Conservation (phyloP, 306 rosid species). For the Vicia sativa region DNA sequence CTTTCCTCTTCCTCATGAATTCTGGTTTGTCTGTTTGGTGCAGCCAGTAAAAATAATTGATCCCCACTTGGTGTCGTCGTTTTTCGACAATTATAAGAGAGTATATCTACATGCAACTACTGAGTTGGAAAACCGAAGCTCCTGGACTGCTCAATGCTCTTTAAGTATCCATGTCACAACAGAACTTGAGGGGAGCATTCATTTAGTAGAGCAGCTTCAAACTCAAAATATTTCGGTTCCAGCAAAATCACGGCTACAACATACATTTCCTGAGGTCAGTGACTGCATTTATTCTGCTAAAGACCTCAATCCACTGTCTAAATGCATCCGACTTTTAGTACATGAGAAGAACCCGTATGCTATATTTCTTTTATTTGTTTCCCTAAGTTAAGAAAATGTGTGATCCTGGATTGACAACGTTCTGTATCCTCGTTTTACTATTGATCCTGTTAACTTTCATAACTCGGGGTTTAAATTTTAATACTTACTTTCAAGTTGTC, state of each 20-base stretch:
- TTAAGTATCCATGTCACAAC: slow-evolving; percentile 78
- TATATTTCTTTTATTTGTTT: not conserved
- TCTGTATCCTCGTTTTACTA: slow-evolving; percentile 23
- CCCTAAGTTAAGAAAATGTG: not conserved
- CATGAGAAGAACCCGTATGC: slow-evolving; percentile 6
- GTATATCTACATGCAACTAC: slow-evolving; percentile 76
- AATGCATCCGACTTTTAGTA: slow-evolving; percentile 15
- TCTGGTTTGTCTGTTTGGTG: slow-evolving; percentile 48
- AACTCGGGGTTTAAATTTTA: slow-evolving; percentile 26
- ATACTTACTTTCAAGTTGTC: slow-evolving; percentile 36
- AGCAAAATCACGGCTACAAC: slow-evolving; percentile 64
- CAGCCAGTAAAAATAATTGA: slow-evolving; percentile 93
- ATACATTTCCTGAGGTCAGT: slow-evolving; percentile 88
- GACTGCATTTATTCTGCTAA: slow-evolving; percentile 16
- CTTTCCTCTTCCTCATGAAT: not conserved
- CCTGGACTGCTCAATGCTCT: slow-evolving; percentile 69
- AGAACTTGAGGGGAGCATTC: slow-evolving; percentile 70
- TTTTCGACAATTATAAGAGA: slow-evolving; percentile 81
- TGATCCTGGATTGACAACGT: slow-evolving; percentile 11
- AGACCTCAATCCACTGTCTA: not conserved
- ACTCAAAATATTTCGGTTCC: slow-evolving; percentile 70
- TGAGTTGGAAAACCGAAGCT: slow-evolving; percentile 80
- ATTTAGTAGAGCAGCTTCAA: slow-evolving; percentile 77
- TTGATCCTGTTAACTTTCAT: slow-evolving; percentile 30
- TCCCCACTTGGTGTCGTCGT: slow-evolving; percentile 91